A percentile compares a stretch with the other conserved stretches of the same genome.
Evolutionary conservation across 805 yeast genomes (phyloP).

Genomic region (Candida namnaoensis): DNA sequence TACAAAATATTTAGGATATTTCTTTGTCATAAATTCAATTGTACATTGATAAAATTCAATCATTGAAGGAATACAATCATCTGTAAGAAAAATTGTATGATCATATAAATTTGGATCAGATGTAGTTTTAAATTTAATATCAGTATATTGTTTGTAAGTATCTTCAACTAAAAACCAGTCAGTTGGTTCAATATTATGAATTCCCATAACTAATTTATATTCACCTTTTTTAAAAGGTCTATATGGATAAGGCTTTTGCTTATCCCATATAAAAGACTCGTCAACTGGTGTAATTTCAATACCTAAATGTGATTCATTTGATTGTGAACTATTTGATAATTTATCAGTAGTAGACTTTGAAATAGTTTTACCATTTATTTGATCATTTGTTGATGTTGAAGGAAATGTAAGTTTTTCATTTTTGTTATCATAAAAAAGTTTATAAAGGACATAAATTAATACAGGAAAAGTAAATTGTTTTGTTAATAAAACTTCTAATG

Average conservation of each 20-base stretch:
- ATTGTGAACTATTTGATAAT: not conserved
- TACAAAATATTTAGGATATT: constrained; percentile 17
- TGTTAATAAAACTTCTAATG: constrained; percentile 1
- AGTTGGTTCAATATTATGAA: constrained; percentile 35
- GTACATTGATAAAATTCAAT: constrained; percentile 48
- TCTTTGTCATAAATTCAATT: constrained; percentile 13
- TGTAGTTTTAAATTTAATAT: constrained; percentile 26
- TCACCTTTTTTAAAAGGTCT: constrained; percentile 56
- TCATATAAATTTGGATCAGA: constrained; percentile 23
- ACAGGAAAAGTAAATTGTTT: constrained; percentile 17
- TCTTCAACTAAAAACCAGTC: constrained; percentile 58
- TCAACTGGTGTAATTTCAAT: constrained; percentile 21
- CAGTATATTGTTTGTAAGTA: constrained; percentile 40
- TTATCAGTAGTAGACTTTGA: not conserved
- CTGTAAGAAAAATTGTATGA: constrained; percentile 25
- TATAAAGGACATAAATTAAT: constrained; percentile 10
- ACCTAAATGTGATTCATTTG: not conserved
- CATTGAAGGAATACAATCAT: constrained; percentile 26
- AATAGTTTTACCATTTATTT: not conserved
- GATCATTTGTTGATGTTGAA: not conserved
- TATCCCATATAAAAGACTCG: constrained; percentile 33
- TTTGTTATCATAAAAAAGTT: constrained; percentile 4
- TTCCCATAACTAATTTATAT: constrained; percentile 57
- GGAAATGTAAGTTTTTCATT: not conserved
- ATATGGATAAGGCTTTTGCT: constrained; percentile 32